Evolutionary conservation across 1,139 yeast species (phyloP), one percentile per base, ranked within the genome.

Genomic region (Lodderomyces orthopsilosis): DNA sequence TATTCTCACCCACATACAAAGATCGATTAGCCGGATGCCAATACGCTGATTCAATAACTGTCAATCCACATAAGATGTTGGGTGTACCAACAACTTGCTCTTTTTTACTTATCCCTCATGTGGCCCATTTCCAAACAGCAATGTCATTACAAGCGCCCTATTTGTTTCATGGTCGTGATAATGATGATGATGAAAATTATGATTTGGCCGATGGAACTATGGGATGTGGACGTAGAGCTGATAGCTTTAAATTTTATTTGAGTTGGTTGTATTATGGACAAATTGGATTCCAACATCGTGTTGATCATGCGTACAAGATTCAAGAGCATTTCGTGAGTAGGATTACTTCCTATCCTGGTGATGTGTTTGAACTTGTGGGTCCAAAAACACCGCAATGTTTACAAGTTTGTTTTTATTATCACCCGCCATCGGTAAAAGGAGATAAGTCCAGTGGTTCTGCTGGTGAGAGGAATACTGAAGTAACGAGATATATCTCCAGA

Each of bases 51-150:
- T 84, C 93, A n/a, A 71, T 88, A 45, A 87, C 96, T 2, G 79
- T 83, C 15, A 88, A 87, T 57, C 96, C 96, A 3, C 96, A 88
- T 65, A 88, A 88, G 58, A 83, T 86, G 88, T 74, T 88, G 38
- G 96, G 96, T n/a, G 89, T 85, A 6, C 95, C 96, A 38, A 81
- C 84, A 43, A 87, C 95, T 0, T 88, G 96, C 61, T 85, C 94
- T 18, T 88, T 88, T 59, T 66, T 88, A 48, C 69, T 88, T 42
- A 66, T 86, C 12, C 94, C 94, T 0, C 81, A 86, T 52, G 84
- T 80, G 38, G 60, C 77, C 26, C 62, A 74, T 8, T 84, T 88
- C 65, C 86, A 82, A 54, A 73, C 75, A 38, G 83, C 95, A 9
- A 86, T 86, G 71, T 83, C 94, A 1, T 67, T 88, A 42, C 68